Evolutionary conservation across 2,329 filamentous ascomycete species (phyloP).

Genomic region (Dothiorella sarmentorum): DNA sequence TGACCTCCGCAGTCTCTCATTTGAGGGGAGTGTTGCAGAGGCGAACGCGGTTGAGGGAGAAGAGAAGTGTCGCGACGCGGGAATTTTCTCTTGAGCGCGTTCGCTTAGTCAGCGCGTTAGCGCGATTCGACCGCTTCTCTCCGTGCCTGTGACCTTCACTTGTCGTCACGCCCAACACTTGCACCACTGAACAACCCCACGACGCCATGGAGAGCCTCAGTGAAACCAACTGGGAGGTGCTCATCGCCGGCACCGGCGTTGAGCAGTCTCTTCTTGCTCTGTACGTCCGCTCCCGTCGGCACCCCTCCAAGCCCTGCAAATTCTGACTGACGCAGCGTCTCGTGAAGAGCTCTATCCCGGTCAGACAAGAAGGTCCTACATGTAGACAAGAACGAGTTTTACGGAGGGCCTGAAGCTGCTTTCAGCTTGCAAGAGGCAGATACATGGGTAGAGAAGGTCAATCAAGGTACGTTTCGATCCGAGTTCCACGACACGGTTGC

Average conservation of each 20-base stretch:
- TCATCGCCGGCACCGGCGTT: constrained; percentile 52
- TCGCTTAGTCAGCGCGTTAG: constrained; percentile 31
- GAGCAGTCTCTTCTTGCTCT: constrained; percentile 53
- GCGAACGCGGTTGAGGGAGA: constrained; percentile 33
- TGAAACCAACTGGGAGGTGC: constrained; percentile 50
- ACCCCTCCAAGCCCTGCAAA: constrained; percentile 35
- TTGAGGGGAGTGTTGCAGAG: background rate
- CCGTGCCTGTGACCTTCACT: constrained; percentile 21
- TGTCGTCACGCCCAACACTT: constrained; percentile 12
- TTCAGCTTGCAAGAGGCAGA: constrained; percentile 80
- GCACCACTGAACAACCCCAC: constrained; percentile 23
- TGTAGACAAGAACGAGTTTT: constrained; percentile 81
- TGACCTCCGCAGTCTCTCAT: constrained; percentile 5
- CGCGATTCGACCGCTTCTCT: background rate
- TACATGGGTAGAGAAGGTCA: constrained; percentile 60
- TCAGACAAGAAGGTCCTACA: constrained; percentile 90
- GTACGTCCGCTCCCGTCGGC: constrained; percentile 38
- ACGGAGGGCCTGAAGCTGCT: constrained; percentile 81
- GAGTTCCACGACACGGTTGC: background rate
- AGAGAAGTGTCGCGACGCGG: constrained; percentile 21
- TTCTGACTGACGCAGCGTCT: constrained; percentile 68
- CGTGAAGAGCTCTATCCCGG: constrained; percentile 79
- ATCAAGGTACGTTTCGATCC: constrained; percentile 28
- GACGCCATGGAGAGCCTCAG: constrained; percentile 49
- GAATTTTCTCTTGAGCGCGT: constrained; percentile 21